Conservation (phyloP, 768 basidiomycete species). For the Hygrocybe coccinea region DNA sequence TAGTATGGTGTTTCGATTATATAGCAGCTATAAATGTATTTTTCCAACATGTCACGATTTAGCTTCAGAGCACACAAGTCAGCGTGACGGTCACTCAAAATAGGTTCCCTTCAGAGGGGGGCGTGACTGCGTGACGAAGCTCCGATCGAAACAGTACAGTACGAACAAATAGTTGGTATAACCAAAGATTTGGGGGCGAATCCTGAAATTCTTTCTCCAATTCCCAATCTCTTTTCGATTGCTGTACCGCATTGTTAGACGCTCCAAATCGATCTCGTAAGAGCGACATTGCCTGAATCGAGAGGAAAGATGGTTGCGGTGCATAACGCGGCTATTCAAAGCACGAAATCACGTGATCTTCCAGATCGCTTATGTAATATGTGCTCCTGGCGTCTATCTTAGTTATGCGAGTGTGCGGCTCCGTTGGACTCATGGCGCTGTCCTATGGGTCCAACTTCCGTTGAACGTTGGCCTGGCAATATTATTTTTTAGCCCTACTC, state of each 20-base stretch:
- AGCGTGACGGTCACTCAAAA: neutral
- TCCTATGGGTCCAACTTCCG: no score
- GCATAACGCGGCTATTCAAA: no score
- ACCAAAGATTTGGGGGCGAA: neutral
- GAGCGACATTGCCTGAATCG: neutral
- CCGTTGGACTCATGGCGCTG: no score
- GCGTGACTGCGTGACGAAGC: neutral
- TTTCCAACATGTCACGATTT: neutral
- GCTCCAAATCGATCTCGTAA: neutral
- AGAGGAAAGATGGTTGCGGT: no score
- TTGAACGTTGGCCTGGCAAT: no score
- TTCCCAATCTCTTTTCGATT: neutral
- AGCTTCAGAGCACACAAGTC: neutral
- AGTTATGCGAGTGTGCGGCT: no score
- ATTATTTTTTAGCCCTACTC: no score
- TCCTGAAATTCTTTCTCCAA: neutral
- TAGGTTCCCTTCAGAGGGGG: neutral
- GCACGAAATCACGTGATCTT: no score
- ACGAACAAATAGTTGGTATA: neutral
- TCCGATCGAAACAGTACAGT: slow-evolving; percentile 1
- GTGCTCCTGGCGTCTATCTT: no score
- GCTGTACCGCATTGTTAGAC: neutral
- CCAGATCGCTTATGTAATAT: no score
- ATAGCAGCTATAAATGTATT: neutral
- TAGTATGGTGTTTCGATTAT: neutral